Evolutionary conservation across 805 yeast genomes (phyloP).

Genomic region (Nakazawaea wyomingensis): DNA sequence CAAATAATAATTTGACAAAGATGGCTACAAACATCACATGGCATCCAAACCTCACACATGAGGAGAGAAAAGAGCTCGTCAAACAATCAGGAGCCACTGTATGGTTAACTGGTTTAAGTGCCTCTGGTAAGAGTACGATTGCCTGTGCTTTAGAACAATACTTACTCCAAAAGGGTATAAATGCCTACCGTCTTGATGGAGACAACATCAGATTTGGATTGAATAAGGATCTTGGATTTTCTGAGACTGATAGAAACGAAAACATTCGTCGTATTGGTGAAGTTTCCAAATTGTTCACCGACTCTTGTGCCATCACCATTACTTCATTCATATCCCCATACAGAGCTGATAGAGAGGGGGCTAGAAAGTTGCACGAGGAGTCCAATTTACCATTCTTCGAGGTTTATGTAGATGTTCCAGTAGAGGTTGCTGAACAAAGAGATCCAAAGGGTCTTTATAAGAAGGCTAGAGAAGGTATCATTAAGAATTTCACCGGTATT

Average conservation of each 20-base stretch:
- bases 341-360: slow-evolving; percentile 74
- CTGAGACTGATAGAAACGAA: slow-evolving; percentile 88
- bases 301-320: slow-evolving; percentile 80
- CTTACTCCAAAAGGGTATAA: slow-evolving; percentile 60
- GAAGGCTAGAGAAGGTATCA: slow-evolving; percentile 92
- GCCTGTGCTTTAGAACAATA: slow-evolving; percentile 91
- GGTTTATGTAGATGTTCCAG: slow-evolving; percentile 89
- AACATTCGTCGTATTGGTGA: slow-evolving; percentile 93
- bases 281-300: slow-evolving; percentile 91
- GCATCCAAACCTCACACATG: slow-evolving; percentile 86
- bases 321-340: slow-evolving; percentile 95
- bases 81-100: slow-evolving; percentile 85
- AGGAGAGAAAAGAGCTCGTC: slow-evolving; percentile 66
- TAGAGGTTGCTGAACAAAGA: slow-evolving; percentile 91
- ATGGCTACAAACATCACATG: slow-evolving; percentile 97
- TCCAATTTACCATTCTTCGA: slow-evolving; percentile 80
- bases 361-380: slow-evolving; percentile 77
- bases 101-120: slow-evolving; percentile 95
- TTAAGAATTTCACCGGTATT: slow-evolving; percentile 92
- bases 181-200: slow-evolving; percentile 87
- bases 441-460: slow-evolving; percentile 97
- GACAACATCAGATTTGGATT: slow-evolving; percentile 93
- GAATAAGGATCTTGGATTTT: slow-evolving; percentile 91
- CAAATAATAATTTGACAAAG: no score
- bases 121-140: slow-evolving; percentile 91